A percentile compares a stretch with the other conserved stretches of the same genome.
Evolutionary conservation across 1,139 yeast species (phyloP).

Genomic region (Pneumocystis sp.): DNA sequence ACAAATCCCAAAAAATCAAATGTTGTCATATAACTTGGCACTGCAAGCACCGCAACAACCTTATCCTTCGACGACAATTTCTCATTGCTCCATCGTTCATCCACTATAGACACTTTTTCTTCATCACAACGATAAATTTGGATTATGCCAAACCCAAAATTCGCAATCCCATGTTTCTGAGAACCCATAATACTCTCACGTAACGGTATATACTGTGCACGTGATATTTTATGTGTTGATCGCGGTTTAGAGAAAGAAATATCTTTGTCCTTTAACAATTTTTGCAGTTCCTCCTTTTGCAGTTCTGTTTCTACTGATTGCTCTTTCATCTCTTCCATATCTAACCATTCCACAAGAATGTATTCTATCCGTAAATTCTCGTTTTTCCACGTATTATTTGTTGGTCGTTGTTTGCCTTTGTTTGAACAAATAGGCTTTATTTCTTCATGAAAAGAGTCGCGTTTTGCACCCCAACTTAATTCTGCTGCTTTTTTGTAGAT

Average conservation of each 20-base stretch:
- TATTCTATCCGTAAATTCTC: not conserved
- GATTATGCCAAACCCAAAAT: slow-evolving; percentile 6
- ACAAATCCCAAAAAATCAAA: slow-evolving; percentile 70
- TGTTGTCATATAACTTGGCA: slow-evolving; percentile 78
- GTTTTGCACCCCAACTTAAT: not conserved
- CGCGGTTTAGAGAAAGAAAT: not conserved
- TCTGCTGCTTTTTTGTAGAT: not conserved
- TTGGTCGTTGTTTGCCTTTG: not conserved
- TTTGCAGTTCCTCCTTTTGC: not conserved
- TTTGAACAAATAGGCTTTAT: not conserved
- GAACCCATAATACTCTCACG: not conserved
- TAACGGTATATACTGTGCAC: not conserved
- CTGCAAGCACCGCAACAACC: slow-evolving; percentile 68
- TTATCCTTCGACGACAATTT: slow-evolving; percentile 28
- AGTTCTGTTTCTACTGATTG: not conserved
- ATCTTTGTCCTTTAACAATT: not conserved
- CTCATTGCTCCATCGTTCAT: not conserved
- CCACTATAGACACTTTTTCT: not conserved
- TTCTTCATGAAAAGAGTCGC: not conserved
- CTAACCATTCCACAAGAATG: not conserved
- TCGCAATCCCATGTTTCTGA: not conserved
- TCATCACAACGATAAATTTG: slow-evolving; percentile 3
- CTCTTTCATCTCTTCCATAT: not conserved
- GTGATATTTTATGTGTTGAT: not conserved
- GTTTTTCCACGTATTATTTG: not conserved